phyloP scores from a whole-genome alignment of 768 basidiomycete species.

The Boletus subcaerulescens region DNA sequence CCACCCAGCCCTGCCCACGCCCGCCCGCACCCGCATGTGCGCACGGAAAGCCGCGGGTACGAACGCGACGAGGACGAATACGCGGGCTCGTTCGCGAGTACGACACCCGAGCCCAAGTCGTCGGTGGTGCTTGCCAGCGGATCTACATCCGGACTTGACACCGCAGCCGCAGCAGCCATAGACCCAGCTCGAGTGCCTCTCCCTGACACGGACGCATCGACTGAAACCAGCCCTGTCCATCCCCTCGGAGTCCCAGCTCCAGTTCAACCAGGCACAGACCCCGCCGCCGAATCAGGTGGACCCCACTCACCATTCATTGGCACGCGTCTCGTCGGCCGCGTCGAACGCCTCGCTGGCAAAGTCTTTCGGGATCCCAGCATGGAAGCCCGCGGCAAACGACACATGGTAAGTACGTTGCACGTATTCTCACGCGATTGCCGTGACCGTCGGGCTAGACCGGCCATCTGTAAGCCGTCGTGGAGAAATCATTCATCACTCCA shows the following conservation, averaged over 20 bases:
- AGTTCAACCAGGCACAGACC: neutral
- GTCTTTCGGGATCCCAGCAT: conserved; percentile 19
- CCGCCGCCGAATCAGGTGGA: too few relatives aligned
- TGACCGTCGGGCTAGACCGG: conserved; percentile 1
- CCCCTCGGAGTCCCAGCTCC: neutral
- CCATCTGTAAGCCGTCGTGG: neutral
- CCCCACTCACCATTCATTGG: neutral
- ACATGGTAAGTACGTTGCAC: conserved; percentile 7
- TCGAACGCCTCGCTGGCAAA: conserved; percentile 17
- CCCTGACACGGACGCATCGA: neutral
- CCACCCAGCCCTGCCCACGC: neutral
- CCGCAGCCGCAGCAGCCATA: too few relatives aligned
- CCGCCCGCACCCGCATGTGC: neutral
- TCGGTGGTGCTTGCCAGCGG: too few relatives aligned
- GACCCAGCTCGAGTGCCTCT: neutral
- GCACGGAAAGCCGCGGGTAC: conserved; percentile 11
- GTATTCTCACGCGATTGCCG: too few relatives aligned
- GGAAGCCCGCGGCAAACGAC: conserved; percentile 16
- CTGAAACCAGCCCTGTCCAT: neutral
- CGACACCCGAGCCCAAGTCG: neutral
- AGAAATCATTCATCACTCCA: too few relatives aligned
- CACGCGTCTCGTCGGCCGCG: conserved; percentile 8
- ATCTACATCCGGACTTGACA: too few relatives aligned
- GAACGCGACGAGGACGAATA: conserved; percentile 23
- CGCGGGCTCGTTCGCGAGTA: neutral